Conservation (phyloP, 495 filamentous ascomycete genomes). For the Podospora australis region DNA sequence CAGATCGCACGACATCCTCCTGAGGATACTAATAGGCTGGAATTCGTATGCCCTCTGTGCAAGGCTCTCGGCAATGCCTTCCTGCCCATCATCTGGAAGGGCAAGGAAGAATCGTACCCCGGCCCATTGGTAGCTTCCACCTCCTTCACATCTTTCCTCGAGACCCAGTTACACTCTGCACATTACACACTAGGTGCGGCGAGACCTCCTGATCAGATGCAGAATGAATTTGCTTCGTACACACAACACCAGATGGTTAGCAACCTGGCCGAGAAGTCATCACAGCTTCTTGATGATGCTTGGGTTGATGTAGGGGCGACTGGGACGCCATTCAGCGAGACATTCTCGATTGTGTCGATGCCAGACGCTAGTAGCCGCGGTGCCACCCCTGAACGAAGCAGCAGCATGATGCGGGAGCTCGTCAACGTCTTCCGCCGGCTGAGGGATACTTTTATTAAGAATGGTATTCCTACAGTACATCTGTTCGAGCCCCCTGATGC, state of each 20-base stretch:
- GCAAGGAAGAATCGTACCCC: constrained; percentile 74
- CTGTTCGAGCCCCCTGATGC: constrained; percentile 12
- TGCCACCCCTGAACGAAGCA: constrained; percentile 23
- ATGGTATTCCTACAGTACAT: constrained; percentile 52
- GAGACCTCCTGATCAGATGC: constrained; percentile 37
- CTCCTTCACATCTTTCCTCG: constrained; percentile 61
- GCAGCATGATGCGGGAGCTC: constrained; percentile 60
- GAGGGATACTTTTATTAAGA: constrained; percentile 67
- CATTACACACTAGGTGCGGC: constrained; percentile 33
- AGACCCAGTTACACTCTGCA: constrained; percentile 32
- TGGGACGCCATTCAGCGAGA: constrained; percentile 28
- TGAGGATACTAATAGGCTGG: constrained; percentile 64
- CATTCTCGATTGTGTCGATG: constrained; percentile 20
- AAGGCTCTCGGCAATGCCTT: constrained; percentile 96
- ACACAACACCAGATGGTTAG: constrained; percentile 56
- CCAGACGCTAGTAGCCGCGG: constrained; percentile 17
- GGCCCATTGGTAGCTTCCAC: constrained; percentile 52
- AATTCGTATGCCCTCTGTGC: constrained; percentile 97
- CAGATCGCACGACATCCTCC: constrained; percentile 93
- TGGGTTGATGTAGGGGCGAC: constrained; percentile 26
- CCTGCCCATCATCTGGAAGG: constrained; percentile 91
- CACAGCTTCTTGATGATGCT: constrained; percentile 28
- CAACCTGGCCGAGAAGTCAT: constrained; percentile 41
- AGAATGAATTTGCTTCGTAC: constrained; percentile 60
- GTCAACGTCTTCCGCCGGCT: constrained; percentile 72